Evolutionary conservation across 345 rosid genomes (phyloP).

Genomic region (Lagerstroemia speciosa): DNA sequence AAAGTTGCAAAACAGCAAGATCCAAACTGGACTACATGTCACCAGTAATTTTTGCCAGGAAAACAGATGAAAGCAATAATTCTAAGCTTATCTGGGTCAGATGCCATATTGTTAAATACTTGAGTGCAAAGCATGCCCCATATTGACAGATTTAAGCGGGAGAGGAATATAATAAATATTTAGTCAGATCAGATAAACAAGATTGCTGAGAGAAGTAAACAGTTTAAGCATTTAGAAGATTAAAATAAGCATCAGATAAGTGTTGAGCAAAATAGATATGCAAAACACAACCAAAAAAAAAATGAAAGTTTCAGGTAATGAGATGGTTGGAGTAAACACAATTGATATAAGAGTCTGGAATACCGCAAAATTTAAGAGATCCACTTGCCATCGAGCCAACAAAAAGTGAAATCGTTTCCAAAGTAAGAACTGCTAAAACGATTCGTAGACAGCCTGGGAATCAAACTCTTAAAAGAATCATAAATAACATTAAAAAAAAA

Average conservation of each 20-base stretch:
- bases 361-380: not conserved
- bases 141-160: not conserved
- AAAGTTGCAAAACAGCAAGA: too few species aligned
- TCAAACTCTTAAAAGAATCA: not conserved
- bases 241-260: not conserved
- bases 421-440: not conserved
- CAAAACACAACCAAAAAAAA: not conserved
- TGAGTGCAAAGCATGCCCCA: not conserved
- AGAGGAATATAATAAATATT: not conserved
- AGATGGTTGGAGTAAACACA: not conserved
- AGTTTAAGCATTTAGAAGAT: not conserved
- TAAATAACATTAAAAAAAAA: not conserved
- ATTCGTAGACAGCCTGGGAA: not conserved
- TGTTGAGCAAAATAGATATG: not conserved
- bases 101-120: not conserved
- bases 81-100: not conserved
- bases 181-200: not conserved
- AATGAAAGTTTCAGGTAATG: not conserved
- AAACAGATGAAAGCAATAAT: not conserved
- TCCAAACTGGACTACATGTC: too few species aligned
- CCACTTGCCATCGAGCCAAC: not conserved
- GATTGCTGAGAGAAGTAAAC: not conserved
- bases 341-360: not conserved
- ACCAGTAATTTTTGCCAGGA: not conserved
- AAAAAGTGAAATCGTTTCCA: not conserved